These are phyloP conservation scores for Phycomyces blakesleeanus DNA, from an alignment of 192 early-diverging fungal genomes.

Conservation along the genomic window DNA sequence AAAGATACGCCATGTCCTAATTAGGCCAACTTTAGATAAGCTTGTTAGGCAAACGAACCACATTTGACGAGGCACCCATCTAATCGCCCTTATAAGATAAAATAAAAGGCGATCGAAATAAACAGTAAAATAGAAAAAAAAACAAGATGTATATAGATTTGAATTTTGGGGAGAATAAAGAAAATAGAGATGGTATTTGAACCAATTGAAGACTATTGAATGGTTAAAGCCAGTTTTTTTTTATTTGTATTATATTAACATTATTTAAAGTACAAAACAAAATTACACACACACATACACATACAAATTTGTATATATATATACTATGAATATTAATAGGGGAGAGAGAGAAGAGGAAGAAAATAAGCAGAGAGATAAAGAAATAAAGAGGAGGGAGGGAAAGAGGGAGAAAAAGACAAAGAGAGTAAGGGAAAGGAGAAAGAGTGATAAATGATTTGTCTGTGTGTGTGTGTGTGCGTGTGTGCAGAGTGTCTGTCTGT, in stretches of 20 bases:
- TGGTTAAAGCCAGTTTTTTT: not conserved
- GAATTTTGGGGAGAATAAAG: not conserved
- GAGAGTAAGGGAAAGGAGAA: too few species aligned
- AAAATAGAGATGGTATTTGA: not conserved
- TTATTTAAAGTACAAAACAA: not conserved
- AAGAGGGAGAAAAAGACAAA: too few species aligned
- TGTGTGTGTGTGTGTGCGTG: too few species aligned
- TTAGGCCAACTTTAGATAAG: constrained; percentile 5
- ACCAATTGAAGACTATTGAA: not conserved
- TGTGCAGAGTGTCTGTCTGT: too few species aligned
- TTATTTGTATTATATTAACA: not conserved
- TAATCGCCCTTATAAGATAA: not conserved
- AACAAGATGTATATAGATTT: not conserved
- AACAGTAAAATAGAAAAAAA: not conserved
- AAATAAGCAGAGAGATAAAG: too few species aligned
- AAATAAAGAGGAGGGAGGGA: not conserved
- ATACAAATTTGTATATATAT: not conserved
- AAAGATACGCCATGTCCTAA: too few species aligned
- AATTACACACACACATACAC: not conserved
- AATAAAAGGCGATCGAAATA: not conserved
- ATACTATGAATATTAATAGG: not conserved
- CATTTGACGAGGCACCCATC: not conserved
- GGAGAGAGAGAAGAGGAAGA: not conserved
- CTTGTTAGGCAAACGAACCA: not conserved
- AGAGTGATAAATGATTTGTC: too few species aligned